Evolutionary conservation across 2,329 filamentous ascomycete species (phyloP).

Genomic region (Diaporthe helianthi): DNA sequence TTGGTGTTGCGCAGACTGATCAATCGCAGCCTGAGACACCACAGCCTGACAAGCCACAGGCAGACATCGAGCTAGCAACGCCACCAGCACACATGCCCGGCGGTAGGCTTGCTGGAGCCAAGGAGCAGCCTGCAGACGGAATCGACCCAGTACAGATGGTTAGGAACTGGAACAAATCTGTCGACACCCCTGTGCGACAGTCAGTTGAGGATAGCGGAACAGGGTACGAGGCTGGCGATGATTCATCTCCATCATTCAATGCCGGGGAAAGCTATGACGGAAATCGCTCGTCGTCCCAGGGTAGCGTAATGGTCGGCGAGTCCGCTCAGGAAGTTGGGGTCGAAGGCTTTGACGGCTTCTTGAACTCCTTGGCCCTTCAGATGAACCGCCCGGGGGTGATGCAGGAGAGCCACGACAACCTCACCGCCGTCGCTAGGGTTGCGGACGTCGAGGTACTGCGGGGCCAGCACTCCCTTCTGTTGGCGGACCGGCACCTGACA

Average conservation of each 20-base stretch:
- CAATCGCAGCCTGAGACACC: too few species aligned
- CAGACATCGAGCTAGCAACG: not conserved
- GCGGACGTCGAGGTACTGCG: not conserved
- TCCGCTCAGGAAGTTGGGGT: not conserved
- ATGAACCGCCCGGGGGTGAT: not conserved
- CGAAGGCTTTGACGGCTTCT: not conserved
- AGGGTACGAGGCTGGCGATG: not conserved
- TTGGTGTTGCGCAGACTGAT: not conserved
- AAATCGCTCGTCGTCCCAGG: not conserved
- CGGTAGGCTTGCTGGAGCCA: not conserved
- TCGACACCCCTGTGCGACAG: not conserved
- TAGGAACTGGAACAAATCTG: slow-evolving; percentile 3
- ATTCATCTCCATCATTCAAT: not conserved
- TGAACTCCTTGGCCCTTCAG: not conserved
- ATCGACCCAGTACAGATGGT: slow-evolving; percentile 3
- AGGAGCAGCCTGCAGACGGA: not conserved
- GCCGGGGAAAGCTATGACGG: not conserved
- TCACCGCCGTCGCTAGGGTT: not conserved
- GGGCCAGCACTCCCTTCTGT: not conserved
- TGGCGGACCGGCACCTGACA: not conserved
- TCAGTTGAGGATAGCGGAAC: not conserved
- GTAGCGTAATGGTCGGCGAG: not conserved
- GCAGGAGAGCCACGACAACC: not conserved
- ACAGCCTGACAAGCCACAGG: not conserved
- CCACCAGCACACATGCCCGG: not conserved